These are phyloP conservation scores for Geotrichum siamense DNA, from an alignment of 1,139 yeast genomes.

Conservation along the genomic window DNA sequence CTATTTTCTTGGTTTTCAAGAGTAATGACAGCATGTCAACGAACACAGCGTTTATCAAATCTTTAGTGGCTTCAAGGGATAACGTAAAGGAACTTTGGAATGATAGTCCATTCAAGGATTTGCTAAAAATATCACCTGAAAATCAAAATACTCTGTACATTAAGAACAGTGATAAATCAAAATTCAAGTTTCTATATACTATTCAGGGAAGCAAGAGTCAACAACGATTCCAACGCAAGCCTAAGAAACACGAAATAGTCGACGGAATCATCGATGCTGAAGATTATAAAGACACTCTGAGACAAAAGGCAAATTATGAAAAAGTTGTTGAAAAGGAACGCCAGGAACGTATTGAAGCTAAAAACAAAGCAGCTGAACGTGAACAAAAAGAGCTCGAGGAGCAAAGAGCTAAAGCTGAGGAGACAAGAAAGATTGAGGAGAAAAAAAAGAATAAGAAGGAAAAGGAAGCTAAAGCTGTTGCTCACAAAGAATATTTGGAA, in stretches of 20 bases:
- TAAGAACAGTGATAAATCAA: constrained; percentile 8
- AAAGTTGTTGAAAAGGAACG: constrained; percentile 2
- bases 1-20: constrained; percentile 5
- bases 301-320: constrained; percentile 8
- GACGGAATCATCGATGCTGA: constrained; percentile 14
- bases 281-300: constrained; percentile 6
- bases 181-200: constrained; percentile 9
- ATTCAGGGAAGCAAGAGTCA: constrained; percentile 13
- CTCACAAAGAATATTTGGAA: neutral
- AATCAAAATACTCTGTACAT: neutral
- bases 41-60: constrained; percentile 9
- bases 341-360: neutral
- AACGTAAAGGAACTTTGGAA: constrained; percentile 12
- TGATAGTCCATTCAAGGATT: constrained; percentile 3
- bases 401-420: constrained; percentile 9
- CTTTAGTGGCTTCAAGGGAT: constrained; percentile 12
- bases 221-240: constrained; percentile 6
- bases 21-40: constrained; percentile 1
- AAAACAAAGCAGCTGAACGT: constrained; percentile 2
- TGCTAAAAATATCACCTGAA: constrained; percentile 1
- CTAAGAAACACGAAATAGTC: constrained; percentile 10
- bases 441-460: constrained; percentile 11
- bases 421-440: constrained; percentile 7
- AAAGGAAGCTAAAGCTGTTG: constrained; percentile 5
- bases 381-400: constrained; percentile 6